Evolutionary conservation across 2,329 filamentous ascomycete genomes (phyloP).

Genomic region (Talaromyces piceae): DNA sequence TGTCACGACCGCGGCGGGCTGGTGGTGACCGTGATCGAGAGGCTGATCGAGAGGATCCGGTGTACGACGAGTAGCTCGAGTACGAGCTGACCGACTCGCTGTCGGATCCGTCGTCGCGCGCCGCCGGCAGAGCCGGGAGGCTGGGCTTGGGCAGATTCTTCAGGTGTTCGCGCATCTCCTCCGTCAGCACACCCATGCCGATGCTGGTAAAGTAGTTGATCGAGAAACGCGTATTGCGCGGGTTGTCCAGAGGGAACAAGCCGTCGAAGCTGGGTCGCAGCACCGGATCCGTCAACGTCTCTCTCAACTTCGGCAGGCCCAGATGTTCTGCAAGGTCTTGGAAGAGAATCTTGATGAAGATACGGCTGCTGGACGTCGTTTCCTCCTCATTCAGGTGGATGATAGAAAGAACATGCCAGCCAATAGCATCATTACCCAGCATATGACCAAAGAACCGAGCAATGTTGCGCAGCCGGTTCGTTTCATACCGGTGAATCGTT

Average conservation of each 20-base stretch:
- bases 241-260: slow-evolving; percentile 82
- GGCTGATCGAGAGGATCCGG: slow-evolving; percentile 38
- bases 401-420: slow-evolving; percentile 80
- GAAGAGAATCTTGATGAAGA: slow-evolving; percentile 97
- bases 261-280: slow-evolving; percentile 73
- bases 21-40: slow-evolving; percentile 32
- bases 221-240: slow-evolving; percentile 86
- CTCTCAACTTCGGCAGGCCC: slow-evolving; percentile 71
- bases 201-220: slow-evolving; percentile 99
- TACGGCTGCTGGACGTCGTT: slow-evolving; percentile 90
- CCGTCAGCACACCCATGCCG: slow-evolving; percentile 88
- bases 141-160: slow-evolving; percentile 84
- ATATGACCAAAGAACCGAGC: slow-evolving; percentile 92
- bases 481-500: slow-evolving; percentile 95
- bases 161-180: slow-evolving; percentile 86
- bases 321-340: slow-evolving; percentile 84
- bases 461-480: slow-evolving; percentile 89
- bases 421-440: slow-evolving; percentile 77
- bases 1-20: slow-evolving; percentile 13
- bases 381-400: slow-evolving; percentile 94
- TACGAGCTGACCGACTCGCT: slow-evolving; percentile 59
- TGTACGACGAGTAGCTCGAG: slow-evolving; percentile 71
- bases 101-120: slow-evolving; percentile 50
- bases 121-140: slow-evolving; percentile 57
- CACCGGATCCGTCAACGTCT: slow-evolving; percentile 68